Base-by-base conservation (phyloP, 345 rosid genomes). In the Brassica incana region DNA sequence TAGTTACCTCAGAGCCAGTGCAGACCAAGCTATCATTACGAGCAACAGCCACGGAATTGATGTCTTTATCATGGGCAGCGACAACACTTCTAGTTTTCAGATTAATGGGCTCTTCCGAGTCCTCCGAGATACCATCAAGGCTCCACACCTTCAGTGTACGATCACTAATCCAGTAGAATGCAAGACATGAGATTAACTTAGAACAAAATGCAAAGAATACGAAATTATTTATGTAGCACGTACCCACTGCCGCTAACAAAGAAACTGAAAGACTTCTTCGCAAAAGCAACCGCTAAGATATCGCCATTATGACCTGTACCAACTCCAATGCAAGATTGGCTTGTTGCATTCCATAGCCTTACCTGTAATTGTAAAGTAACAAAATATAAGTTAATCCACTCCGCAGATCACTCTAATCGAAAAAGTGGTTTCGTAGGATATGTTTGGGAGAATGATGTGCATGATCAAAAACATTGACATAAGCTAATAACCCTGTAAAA, bases 201-300 rank as follows among this genome's bases (percentile, higher is more conserved):
- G 18, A 65, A 27, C 12, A 40, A 65, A 67, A 5, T 2, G 71
- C 69, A 60, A 68, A 20, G 23, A 8, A 10, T 16, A 54, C 33
- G 52, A 35, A 70, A 69, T 54, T 6, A 69, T 63, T 38, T 16
- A 75, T 38, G 29, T 72, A 78, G 62, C 20, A 76, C 91, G 82
- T 74, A 93, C 99, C 99, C 91, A 72, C 98, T 93, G 65, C 94
- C 99, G 79, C 94, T 91, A 75, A 95, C 92, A 82, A 95, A 87
- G 82, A 95, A 95, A 78, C 85, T 86, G 18, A 45, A 78, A 68
- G 54, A 65, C 85, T 84, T 95, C 83, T 88, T 95, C 3, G 99
- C 87, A 84, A 95, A 93, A 76, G 96, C 91, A 77, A 95, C 87
- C 63, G 99, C 97, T 78, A 90, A 94, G 74, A 95, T 90, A 48